Evolutionary conservation across 306 rosid species (phyloP), one percentile per base, ranked within the genome.

Genomic region (Glycine tomentella): DNA sequence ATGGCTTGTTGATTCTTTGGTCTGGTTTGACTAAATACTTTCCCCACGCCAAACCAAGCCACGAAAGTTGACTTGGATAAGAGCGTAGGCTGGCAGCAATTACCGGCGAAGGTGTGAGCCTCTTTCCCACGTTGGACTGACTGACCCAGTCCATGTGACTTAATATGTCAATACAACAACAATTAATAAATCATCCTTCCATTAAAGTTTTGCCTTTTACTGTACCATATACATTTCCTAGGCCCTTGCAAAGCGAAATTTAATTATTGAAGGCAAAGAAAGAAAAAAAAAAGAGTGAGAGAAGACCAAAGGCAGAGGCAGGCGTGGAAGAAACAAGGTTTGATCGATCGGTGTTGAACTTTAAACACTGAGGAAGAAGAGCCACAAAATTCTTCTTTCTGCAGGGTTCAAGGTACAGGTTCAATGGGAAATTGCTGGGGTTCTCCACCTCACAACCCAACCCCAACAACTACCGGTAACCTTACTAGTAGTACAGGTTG

Each of bases 351-450:
- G 2, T 25, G 31, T 25, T 45, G 31, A 25, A 25, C 31, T 25
- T 25, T 2, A n/a, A 0, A 7, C 31, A 25, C 31, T 25, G 31
- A 25, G 31, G 31, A 25, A 25, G 31, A 25, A 25, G 1, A 25
- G 31, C 14, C 72, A 8, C 53, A 9, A 17, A 17, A 66, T 40
- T 65, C 4, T 16, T 69, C 10, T 17, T 17, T 33, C 33, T 46
- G 11, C 70, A 38, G 44, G n/a, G 40, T 36, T 3, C 40, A 3
- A 36, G 40, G 4, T 36, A 36, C 4, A 0, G 11, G 11, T 46
- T 46, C 73, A 53, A 94, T 94, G 98, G 98, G 98, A 62, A 91
- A n/a, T 86, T 94, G 98, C 85, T 94, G 90, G 92, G 83, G 88
- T 84, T 87, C 92, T 81, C 50, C 75, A 40, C 81, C 82, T 81